These are phyloP conservation scores for Elsinoe perseae DNA, from an alignment of 2,329 filamentous ascomycete genomes.

Conservation along the genomic window DNA sequence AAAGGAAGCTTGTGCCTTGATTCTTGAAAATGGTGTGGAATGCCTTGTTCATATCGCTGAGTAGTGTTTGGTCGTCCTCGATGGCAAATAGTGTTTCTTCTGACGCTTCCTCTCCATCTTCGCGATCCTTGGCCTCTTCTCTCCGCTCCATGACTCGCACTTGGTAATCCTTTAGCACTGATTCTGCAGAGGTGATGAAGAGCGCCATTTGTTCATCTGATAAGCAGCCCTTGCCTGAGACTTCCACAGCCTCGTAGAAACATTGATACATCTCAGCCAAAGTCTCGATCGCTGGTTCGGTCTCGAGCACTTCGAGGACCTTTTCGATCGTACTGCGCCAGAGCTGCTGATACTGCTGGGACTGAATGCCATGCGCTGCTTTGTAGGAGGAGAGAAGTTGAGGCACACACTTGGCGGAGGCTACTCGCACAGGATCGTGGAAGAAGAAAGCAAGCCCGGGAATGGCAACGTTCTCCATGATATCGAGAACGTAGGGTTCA, in stretches of 20 bases:
- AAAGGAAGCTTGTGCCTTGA: conserved; percentile 76
- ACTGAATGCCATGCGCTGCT: conserved; percentile 75
- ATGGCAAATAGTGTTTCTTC: conserved; percentile 85
- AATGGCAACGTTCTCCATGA: conserved; percentile 93
- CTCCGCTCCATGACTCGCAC: conserved; percentile 71
- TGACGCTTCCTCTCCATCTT: conserved; percentile 66
- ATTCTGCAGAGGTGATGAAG: conserved; percentile 80
- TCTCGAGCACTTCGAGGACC: conserved; percentile 83
- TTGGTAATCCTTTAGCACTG: conserved; percentile 87
- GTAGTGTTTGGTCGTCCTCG: conserved; percentile 90
- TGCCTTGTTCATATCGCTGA: conserved; percentile 99
- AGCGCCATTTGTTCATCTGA: conserved; percentile 69
- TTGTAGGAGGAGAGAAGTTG: conserved; percentile 91
- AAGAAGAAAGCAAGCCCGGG: conserved; percentile 97
- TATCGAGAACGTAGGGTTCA: conserved; percentile 81
- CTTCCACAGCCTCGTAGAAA: conserved; percentile 97
- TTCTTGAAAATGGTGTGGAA: conserved; percentile 99
- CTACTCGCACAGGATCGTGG: conserved; percentile 92
- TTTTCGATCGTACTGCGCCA: conserved; percentile 85
- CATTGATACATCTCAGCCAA: conserved; percentile 99
- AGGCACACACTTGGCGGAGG: conserved; percentile 89
- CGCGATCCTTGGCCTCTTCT: conserved; percentile 76
- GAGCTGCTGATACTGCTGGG: conserved; percentile 68
- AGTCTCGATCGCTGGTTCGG: conserved; percentile 91
- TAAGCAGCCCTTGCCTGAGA: conserved; percentile 78